Evolutionary conservation across 768 basidiomycete genomes (phyloP).

Genomic region (Pisolithus marmoratus): DNA sequence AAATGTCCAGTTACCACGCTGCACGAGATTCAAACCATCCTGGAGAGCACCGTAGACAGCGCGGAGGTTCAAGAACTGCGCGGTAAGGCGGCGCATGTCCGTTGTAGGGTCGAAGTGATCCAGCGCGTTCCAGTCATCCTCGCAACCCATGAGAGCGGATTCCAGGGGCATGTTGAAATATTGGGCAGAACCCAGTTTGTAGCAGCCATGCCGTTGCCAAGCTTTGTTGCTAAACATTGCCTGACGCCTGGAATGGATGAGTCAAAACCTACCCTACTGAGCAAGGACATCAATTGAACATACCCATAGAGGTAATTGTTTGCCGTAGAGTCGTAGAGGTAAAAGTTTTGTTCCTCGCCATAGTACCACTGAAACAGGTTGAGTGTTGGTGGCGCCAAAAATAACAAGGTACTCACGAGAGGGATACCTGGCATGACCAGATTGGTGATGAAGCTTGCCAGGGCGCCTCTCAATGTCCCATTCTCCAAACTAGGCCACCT

Average conservation of each 20-base stretch:
- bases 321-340: slow-evolving; percentile 82
- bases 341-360: slow-evolving; percentile 91
- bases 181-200: slow-evolving; percentile 81
- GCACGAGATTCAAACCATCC: slow-evolving; percentile 83
- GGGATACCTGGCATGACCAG: slow-evolving; percentile 86
- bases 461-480: slow-evolving; percentile 68
- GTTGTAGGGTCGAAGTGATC: slow-evolving; percentile 94
- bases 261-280: slow-evolving; percentile 1
- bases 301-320: slow-evolving; percentile 89
- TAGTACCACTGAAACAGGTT: slow-evolving; percentile 57
- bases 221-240: slow-evolving; percentile 81
- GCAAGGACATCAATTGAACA: slow-evolving; percentile 14
- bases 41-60: slow-evolving; percentile 64
- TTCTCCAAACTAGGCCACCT: slow-evolving; percentile 88
- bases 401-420: slow-evolving; percentile 41
- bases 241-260: slow-evolving; percentile 61
- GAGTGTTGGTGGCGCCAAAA: neutral
- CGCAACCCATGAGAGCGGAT: slow-evolving; percentile 71
- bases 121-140: slow-evolving; percentile 87
- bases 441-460: slow-evolving; percentile 74
- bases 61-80: slow-evolving; percentile 70
- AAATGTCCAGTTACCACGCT: slow-evolving; percentile 82
- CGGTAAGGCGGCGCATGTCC: slow-evolving; percentile 66
- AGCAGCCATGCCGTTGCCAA: slow-evolving; percentile 94
- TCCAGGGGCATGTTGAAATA: slow-evolving; percentile 93